Evolutionary conservation across 2,329 filamentous ascomycete species (phyloP), one percentile per base, ranked within the genome.

Genomic region (Chaetomiaceae sp.): DNA sequence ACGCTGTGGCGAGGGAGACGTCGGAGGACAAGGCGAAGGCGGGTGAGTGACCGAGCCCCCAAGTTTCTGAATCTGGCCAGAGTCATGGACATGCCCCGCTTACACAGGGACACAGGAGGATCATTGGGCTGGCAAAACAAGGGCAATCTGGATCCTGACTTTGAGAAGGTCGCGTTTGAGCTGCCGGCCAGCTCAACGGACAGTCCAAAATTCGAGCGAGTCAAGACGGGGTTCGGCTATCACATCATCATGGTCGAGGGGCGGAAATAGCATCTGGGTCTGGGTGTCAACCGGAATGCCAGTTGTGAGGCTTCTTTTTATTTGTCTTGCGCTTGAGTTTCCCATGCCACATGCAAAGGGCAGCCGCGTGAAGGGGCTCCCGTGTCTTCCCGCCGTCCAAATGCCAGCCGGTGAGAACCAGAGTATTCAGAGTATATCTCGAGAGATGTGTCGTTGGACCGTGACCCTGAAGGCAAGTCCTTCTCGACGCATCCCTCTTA

Each of bases 231-330:
- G 1, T 85, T 88, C 70, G 88, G 88, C 1, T 91, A 91, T 73
- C 88, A 91, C 68, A 83, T 91, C 59, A 82, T 91, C 60, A 89
- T 91, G 83, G 87, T 91, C 6, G 79, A 83, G 62, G 79, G 76
- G 45, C 72, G 79, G 61, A 80, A 79, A 67, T 81, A 58, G 46
- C 22, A 42, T 1, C 20, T 17, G 37, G 19, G 9, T 25, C 43
- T 42, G 27, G 39, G 29, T 15, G 46, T 12, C 46, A 50, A 55
- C 36, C 36, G 37, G 48, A 46, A 20, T 47, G 38, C 42, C 48
- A 52, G 49, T 42, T 25, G 31, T 15, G 74, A 67, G 61, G 34
- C 19, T 39, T 38, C 33, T 56, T 47, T 52, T 42, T 43, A 44
- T 55, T 60, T 66, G 63, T 65, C 63, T 66, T 65, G 65, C 62